Conservation (phyloP, 345 rosid species). For the Citrus cavaleriei region DNA sequence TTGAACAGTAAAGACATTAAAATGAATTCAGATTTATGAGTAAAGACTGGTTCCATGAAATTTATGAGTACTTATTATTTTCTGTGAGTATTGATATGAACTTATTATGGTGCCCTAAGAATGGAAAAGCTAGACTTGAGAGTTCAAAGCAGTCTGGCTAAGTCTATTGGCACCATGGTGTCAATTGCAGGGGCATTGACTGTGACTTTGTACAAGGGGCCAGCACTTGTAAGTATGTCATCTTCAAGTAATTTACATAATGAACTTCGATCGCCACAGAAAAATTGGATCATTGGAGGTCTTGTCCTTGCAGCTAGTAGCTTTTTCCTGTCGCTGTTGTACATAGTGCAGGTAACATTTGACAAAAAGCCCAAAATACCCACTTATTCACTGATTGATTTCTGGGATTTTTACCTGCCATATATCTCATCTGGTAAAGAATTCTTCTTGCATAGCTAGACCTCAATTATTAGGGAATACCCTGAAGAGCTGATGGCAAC, state of each 20-base stretch:
- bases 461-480: slow-evolving; percentile 14
- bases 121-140: slow-evolving; percentile 27
- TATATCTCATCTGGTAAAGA: neutral
- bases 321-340: neutral
- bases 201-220: slow-evolving; percentile 25
- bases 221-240: neutral
- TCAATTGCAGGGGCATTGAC: slow-evolving; percentile 21
- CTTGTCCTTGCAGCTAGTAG: neutral
- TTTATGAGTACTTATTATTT: neutral
- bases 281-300: slow-evolving; percentile 18
- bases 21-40: neutral
- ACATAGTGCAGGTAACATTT: neutral
- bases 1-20: neutral
- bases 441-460: slow-evolving; percentile 8
- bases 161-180: slow-evolving; percentile 23
- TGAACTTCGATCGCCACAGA: neutral
- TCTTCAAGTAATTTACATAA: neutral
- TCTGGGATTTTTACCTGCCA: neutral
- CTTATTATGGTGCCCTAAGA: slow-evolving; percentile 10
- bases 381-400: too few species aligned
- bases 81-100: neutral
- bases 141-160: slow-evolving; percentile 23
- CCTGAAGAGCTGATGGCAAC: slow-evolving; percentile 22
- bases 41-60: neutral
- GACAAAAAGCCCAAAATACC: neutral